Base-by-base conservation (phyloP, 768 basidiomycete species). In the Auricularia cornea region DNA sequence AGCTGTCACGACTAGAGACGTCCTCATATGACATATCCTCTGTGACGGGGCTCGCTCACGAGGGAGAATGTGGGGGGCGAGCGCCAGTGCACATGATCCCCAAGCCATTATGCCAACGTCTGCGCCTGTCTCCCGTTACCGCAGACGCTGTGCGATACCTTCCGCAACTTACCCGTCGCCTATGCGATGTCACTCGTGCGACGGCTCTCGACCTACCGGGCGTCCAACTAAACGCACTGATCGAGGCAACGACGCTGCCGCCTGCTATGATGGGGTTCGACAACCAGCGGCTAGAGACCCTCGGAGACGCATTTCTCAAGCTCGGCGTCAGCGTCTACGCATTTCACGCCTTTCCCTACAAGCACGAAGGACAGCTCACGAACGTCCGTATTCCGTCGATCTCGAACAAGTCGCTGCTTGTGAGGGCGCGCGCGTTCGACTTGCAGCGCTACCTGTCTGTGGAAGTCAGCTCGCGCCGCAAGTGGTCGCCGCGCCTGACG, bases 281-380 rank as follows among this genome's bases (percentile, higher is more conserved):
- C 73, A 95, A 94, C 66, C 91, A 96, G 69, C 84, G 90, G 0
- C 72, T 95, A 62, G 94, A 96, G 72, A 94, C 92, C 0, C 77
- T 95, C 6, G 94, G 94, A 10, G 94, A 96, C 69, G 83, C 88
- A 0, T 90, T 93, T 1, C 78, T 93, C 51, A 87, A 93, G 69
- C 73, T 94, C 29, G 83, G 85, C 59, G 85, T 85, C 3, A 88
- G 88, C 26, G 84, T 92, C 2, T 84, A 93, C 69, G 75, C 91
- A 3, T 87, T 88, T 75, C 90, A 89, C 76, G 83, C 81, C 65
- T 92, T 81, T 68, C 89, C 90, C 0, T 79, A 84, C 66, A 79
- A 86, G 28, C 89, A 94, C 67, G 94, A 96, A 78, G 93, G 94
- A 0, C 90, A 93, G 66, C 80, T 96, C 48, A 79, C 85, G 38